Percentiles rank a stretch among this genome's conserved stretches.
Conservation (phyloP, 352 stramenopile genomes). For the Phytophthora agathidicida region DNA sequence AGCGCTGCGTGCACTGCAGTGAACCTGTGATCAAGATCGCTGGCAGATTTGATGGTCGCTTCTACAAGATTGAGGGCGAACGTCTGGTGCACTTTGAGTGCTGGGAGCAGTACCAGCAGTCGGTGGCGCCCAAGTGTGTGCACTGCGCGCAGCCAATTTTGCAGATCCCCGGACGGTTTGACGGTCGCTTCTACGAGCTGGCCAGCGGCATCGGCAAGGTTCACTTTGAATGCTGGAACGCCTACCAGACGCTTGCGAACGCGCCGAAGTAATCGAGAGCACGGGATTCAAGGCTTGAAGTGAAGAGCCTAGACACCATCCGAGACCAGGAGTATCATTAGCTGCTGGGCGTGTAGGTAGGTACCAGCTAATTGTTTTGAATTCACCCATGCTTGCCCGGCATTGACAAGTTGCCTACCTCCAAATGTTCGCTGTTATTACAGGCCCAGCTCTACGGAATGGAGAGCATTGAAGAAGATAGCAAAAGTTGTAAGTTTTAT, state of each 20-base stretch:
- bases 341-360: conserved; percentile 7
- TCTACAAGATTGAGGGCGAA: conserved; percentile 83
- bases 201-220: conserved; percentile 79
- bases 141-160: conserved; percentile 79
- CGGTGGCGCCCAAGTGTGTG: conserved; percentile 77
- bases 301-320: conserved; percentile 15
- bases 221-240: conserved; percentile 88
- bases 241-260: conserved; percentile 59
- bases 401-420: no score
- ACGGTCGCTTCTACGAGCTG: conserved; percentile 87
- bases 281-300: conserved; percentile 17
- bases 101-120: conserved; percentile 82
- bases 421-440: no score
- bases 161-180: conserved; percentile 73
- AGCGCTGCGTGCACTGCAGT: conserved; percentile 74
- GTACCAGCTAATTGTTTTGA: conserved; percentile 12
- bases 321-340: conserved; percentile 4
- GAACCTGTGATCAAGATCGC: conserved; percentile 75
- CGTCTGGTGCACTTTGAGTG: conserved; percentile 87
- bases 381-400: conserved; percentile 8
- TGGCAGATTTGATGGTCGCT: conserved; percentile 78
- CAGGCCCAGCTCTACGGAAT: no score
- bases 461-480: conserved; percentile 7
- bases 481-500: conserved; percentile 14
- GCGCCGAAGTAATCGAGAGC: conserved; percentile 20